Conservation (phyloP, 2,329 filamentous ascomycete species). For the Trichophyton benhamiae region DNA sequence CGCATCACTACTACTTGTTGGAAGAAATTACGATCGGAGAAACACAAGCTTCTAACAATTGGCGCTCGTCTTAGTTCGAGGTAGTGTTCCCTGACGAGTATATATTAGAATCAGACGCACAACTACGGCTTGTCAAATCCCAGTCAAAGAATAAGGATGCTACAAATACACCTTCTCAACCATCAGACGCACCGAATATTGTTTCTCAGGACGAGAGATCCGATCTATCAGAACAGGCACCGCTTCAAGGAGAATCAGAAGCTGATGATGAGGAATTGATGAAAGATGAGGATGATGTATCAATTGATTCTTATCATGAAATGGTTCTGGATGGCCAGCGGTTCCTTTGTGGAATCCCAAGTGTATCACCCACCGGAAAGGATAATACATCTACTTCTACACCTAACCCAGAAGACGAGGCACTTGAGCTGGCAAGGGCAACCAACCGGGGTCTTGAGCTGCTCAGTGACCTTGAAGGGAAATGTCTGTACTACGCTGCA, state of each 20-base stretch:
- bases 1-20: not conserved
- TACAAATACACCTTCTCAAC: conserved; percentile 11
- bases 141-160: conserved; percentile 14
- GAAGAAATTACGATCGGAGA: not conserved
- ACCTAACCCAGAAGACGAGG: conserved; percentile 51
- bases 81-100: conserved; percentile 62
- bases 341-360: conserved; percentile 76
- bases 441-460: conserved; percentile 69
- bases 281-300: conserved; percentile 43
- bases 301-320: conserved; percentile 57
- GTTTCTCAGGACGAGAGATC: conserved; percentile 8
- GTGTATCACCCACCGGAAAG: conserved; percentile 49
- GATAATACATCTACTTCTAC: conserved; percentile 45
- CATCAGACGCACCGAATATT: conserved; percentile 3
- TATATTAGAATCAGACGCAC: conserved; percentile 58
- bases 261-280: conserved; percentile 17
- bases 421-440: conserved; percentile 66
- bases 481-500: conserved; percentile 70
- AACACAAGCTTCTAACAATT: not conserved
- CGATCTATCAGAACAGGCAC: conserved; percentile 14
- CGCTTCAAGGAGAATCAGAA: conserved; percentile 30
- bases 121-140: conserved; percentile 40
- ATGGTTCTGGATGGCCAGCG: conserved; percentile 57
- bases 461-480: conserved; percentile 60
- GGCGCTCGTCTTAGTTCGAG: conserved; percentile 52